phyloP scores from a whole-genome alignment of 2,329 filamentous ascomycete species.

The Pyricularia grisea region DNA sequence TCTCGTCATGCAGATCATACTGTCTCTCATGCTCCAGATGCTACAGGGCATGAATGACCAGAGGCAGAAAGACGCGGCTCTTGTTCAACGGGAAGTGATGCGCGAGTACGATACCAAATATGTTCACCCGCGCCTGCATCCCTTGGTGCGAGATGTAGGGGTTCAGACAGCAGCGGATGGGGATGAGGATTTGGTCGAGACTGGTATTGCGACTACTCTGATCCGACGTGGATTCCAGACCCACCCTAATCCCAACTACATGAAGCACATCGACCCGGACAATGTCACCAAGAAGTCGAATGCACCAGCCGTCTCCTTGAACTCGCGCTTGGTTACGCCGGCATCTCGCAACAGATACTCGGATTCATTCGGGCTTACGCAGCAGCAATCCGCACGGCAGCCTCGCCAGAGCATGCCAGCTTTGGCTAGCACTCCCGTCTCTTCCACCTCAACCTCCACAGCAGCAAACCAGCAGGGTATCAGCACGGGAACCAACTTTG shows the following conservation, averaged over 20 bases:
- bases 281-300: slow-evolving; percentile 21
- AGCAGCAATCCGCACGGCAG: slow-evolving; percentile 7
- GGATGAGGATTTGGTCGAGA: slow-evolving; percentile 33
- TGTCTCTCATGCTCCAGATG: slow-evolving; percentile 69
- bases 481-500: slow-evolving; percentile 28
- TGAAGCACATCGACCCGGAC: slow-evolving; percentile 63
- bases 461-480: slow-evolving; percentile 15
- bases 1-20: slow-evolving; percentile 61
- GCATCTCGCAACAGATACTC: slow-evolving; percentile 16
- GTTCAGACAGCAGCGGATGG: slow-evolving; percentile 58
- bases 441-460: slow-evolving; percentile 5
- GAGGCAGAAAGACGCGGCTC: slow-evolving; percentile 72
- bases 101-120: slow-evolving; percentile 95
- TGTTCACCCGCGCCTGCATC: slow-evolving; percentile 82
- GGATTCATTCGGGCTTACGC: slow-evolving; percentile 21
- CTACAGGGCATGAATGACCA: slow-evolving; percentile 69
- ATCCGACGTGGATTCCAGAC: slow-evolving; percentile 71
- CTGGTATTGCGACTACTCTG: slow-evolving; percentile 47
- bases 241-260: slow-evolving; percentile 75
- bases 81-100: slow-evolving; percentile 87
- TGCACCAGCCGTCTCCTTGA: slow-evolving; percentile 26
- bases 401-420: slow-evolving; percentile 13
- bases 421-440: slow-evolving; percentile 1
- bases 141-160: slow-evolving; percentile 65
- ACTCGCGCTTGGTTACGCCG: slow-evolving; percentile 34